phyloP scores from a whole-genome alignment of 2,329 filamentous ascomycete genomes.

The Remersonia thermophila region DNA sequence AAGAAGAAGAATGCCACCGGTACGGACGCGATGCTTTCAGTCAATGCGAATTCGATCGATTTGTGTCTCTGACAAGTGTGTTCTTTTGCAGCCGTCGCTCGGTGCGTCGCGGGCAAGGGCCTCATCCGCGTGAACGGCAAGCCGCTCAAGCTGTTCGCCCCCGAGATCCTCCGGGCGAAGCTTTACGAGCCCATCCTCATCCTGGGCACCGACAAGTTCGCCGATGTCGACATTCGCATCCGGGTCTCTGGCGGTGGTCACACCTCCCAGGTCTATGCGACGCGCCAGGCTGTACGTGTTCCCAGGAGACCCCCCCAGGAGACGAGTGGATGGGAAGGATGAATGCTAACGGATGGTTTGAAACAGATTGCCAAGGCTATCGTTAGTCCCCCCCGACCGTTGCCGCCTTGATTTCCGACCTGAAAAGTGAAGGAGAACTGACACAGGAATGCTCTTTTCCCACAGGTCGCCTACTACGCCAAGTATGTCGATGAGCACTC shows the following conservation, averaged over 20 bases:
- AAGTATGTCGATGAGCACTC: constrained; percentile 99
- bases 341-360: constrained; percentile 8
- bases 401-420: constrained; percentile 2
- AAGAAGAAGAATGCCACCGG: constrained; percentile 89
- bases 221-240: constrained; percentile 86
- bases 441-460: constrained; percentile 2
- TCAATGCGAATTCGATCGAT: constrained; percentile 1
- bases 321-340: background rate
- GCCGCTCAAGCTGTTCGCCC: constrained; percentile 86
- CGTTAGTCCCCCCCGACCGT: constrained; percentile 32
- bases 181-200: constrained; percentile 99
- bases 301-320: background rate
- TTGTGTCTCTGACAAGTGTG: constrained; percentile 6
- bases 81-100: constrained; percentile 17
- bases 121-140: constrained; percentile 98
- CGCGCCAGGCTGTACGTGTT: constrained; percentile 64
- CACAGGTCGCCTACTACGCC: constrained; percentile 75
- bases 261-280: constrained; percentile 79
- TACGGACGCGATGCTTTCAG: constrained; percentile 29
- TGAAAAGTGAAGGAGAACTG: constrained; percentile 6
- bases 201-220: constrained; percentile 72
- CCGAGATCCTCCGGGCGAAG: constrained; percentile 97
- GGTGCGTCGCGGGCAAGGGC: constrained; percentile 36
- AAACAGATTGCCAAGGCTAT: constrained; percentile 77
- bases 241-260: constrained; percentile 95